Evolutionary conservation across 768 basidiomycete genomes (phyloP), one percentile per base, ranked within the genome.

Genomic region (Kwoniella dejecticola): DNA sequence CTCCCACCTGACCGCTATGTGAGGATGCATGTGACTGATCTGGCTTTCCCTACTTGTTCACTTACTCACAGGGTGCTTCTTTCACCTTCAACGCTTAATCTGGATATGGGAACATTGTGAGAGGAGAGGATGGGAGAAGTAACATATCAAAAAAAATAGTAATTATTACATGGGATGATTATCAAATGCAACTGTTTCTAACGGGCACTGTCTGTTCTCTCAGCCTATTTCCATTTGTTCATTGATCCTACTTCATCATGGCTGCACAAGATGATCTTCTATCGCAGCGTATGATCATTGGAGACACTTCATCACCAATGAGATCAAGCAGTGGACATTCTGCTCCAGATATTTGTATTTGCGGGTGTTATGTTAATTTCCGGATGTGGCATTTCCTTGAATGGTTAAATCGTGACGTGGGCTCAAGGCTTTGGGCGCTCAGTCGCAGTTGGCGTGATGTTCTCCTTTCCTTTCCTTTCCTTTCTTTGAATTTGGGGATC

Each of bases 11-110:
- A 26, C 38, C 55, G 53, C 30, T 33, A 27, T 2, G 17, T 30
- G 29, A 12, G 46, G 0, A 26, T 48, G 11, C 17, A 21, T n/a
- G n/a, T 15, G 7, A 36, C 49, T 61, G 30, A 61, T 38, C 11
- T 23, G n/a, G n/a, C n/a, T n/a, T n/a, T n/a, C n/a, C n/a, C n/a
- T n/a, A n/a, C n/a, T n/a, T n/a, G 5, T 3, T 24, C 21, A 29
- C 24, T 40, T 8, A 23, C 5, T 19, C 7, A 30, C 44, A 64
- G 67, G 72, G 81, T 55, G 77, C 80, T 42, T 77, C 79, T 38
- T 81, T 82, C 75, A 74, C 71, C 67, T 82, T 82, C 74, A 78
- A 79, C 75, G 70, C 72, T 60, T 78, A 77, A 70, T 47, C 56
- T 52, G 49, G 45, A 45, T 36, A 44, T 40, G 47, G 40, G 7